These are phyloP conservation scores for Neobulgaria alba DNA, from an alignment of 2,329 filamentous ascomycete genomes.

Conservation along the genomic window DNA sequence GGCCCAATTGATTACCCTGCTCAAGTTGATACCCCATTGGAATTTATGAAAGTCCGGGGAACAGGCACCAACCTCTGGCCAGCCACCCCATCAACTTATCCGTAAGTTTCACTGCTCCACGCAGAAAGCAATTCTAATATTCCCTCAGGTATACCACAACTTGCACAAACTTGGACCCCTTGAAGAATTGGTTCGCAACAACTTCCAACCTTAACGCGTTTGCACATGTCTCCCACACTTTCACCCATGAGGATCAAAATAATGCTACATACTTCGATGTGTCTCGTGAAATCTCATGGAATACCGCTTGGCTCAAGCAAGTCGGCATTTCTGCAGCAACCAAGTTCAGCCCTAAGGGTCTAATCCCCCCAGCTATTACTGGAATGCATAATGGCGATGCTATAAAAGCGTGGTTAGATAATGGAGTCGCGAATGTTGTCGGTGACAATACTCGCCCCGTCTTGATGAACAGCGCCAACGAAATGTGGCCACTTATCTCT, in stretches of 20 bases:
- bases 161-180: constrained; percentile 41
- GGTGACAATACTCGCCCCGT: constrained; percentile 51
- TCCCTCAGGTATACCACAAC: constrained; percentile 13
- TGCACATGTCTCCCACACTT: constrained; percentile 51
- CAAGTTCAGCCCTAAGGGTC: constrained; percentile 42
- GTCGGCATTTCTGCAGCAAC: constrained; percentile 38
- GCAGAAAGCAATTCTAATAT: too few species aligned
- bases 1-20: constrained; percentile 37
- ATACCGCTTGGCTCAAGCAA: constrained; percentile 48
- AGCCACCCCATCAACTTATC: constrained; percentile 17
- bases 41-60: constrained; percentile 39
- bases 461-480: constrained; percentile 36
- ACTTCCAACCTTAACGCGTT: constrained; percentile 42
- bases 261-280: constrained; percentile 51
- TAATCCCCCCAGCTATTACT: constrained; percentile 55
- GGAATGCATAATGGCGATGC: constrained; percentile 56
- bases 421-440: constrained; percentile 49
- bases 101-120: too few species aligned
- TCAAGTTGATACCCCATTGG: constrained; percentile 37
- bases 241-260: constrained; percentile 48
- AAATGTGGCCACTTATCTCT: constrained; percentile 46
- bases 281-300: constrained; percentile 49
- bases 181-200: constrained; percentile 43
- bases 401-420: constrained; percentile 47
- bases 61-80: constrained; percentile 43